Evolutionary conservation across 768 basidiomycete genomes (phyloP).

Genomic region (Podaxis rugospora): DNA sequence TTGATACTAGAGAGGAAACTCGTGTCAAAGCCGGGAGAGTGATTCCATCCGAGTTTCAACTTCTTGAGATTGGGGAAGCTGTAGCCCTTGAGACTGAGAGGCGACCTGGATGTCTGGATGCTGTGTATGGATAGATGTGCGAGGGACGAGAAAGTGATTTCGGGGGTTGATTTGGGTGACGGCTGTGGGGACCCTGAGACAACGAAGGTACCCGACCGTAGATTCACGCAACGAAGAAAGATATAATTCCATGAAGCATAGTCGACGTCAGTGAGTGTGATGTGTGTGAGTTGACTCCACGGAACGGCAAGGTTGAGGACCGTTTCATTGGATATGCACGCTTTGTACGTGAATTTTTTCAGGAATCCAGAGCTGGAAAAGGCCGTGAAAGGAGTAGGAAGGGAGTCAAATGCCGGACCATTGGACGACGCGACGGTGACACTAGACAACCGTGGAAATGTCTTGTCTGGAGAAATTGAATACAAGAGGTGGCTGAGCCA

Average conservation of each 20-base stretch:
- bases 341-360: background rate
- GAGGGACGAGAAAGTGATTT: background rate
- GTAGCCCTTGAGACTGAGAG: slow-evolving; percentile 1
- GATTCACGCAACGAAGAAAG: background rate
- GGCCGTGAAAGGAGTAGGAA: background rate
- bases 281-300: slow-evolving; percentile 5
- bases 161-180: background rate
- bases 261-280: slow-evolving; percentile 4
- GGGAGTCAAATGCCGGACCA: background rate
- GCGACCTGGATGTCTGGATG: background rate
- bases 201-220: slow-evolving; percentile 1
- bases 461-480: background rate
- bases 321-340: slow-evolving; percentile 2
- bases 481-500: background rate
- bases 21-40: slow-evolving; percentile 1
- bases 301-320: background rate
- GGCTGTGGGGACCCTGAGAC: background rate
- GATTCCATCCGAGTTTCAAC: background rate
- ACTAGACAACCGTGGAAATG: background rate
- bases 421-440: background rate
- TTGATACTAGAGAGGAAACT: slow-evolving; percentile 4
- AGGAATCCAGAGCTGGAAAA: background rate
- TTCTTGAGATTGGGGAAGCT: slow-evolving; percentile 3
- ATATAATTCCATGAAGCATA: slow-evolving; percentile 1
- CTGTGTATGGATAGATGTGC: background rate